phyloP scores from a whole-genome alignment of 768 basidiomycete species.

The Xanthoconium stramineum region DNA sequence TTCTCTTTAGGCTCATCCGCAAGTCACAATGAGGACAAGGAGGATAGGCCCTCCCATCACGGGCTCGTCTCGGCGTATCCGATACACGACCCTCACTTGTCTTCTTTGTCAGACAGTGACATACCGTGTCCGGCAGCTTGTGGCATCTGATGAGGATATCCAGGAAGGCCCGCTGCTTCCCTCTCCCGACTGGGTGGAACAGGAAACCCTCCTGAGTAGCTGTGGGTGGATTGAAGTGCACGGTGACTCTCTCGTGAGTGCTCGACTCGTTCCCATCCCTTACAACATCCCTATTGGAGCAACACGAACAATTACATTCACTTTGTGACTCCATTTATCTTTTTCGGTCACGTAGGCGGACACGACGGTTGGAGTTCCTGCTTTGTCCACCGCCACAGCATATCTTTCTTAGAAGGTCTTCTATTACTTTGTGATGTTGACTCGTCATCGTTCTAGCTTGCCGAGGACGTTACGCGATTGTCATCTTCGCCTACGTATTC shows the following conservation, averaged over 20 bases:
- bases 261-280: neutral
- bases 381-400: slow-evolving; percentile 9
- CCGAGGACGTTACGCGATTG: slow-evolving; percentile 23
- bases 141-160: slow-evolving; percentile 54
- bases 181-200: slow-evolving; percentile 74
- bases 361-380: neutral
- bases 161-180: slow-evolving; percentile 66
- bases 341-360: slow-evolving; percentile 1
- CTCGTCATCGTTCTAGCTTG: slow-evolving; percentile 21
- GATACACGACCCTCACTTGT: slow-evolving; percentile 65
- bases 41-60: slow-evolving; percentile 42
- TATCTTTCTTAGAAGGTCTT: slow-evolving; percentile 1
- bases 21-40: slow-evolving; percentile 65
- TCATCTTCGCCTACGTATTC: slow-evolving; percentile 44
- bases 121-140: slow-evolving; percentile 67
- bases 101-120: slow-evolving; percentile 60
- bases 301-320: neutral
- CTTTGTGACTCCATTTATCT: slow-evolving; percentile 1
- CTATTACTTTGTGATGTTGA: slow-evolving; percentile 10
- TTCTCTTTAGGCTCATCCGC: slow-evolving; percentile 55
- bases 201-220: slow-evolving; percentile 62
- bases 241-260: slow-evolving; percentile 63
- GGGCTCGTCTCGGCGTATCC: slow-evolving; percentile 48
- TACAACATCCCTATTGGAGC: neutral
- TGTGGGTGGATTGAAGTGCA: slow-evolving; percentile 75